phyloP scores from a whole-genome alignment of 73 alveolate species.

The Paramecium primaurelia region DNA sequence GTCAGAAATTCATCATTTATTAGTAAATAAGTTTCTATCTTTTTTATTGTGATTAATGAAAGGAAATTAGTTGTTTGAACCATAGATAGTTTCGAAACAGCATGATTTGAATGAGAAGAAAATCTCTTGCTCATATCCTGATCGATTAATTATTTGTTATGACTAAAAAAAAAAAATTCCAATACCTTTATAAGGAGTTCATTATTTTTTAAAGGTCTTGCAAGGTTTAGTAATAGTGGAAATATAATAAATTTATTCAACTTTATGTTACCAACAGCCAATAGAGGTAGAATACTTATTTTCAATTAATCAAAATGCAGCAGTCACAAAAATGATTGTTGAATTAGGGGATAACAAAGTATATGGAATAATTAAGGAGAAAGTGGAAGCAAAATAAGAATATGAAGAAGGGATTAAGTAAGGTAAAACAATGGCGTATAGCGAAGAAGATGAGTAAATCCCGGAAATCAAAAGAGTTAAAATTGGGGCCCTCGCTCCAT shows the following conservation, averaged over 20 bases:
- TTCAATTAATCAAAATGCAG: not conserved
- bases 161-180: not conserved
- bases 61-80: not conserved
- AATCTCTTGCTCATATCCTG: not conserved
- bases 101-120: not conserved
- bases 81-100: not conserved
- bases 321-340: not conserved
- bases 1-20: too few species aligned
- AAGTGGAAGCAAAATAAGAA: not conserved
- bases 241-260: not conserved
- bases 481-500: slow-evolving; percentile 45
- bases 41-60: not conserved
- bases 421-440: slow-evolving; percentile 35
- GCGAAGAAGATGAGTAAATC: not conserved
- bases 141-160: not conserved
- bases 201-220: not conserved
- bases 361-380: slow-evolving; percentile 25
- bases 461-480: not conserved
- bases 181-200: not conserved
- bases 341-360: slow-evolving; percentile 13
- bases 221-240: not conserved
- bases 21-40: too few species aligned
- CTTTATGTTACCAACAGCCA: not conserved
- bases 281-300: not conserved
- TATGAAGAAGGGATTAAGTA: not conserved